These are phyloP conservation scores for Albophoma yamanashiensis DNA, from an alignment of 2,329 filamentous ascomycete species.

Conservation along the genomic window DNA sequence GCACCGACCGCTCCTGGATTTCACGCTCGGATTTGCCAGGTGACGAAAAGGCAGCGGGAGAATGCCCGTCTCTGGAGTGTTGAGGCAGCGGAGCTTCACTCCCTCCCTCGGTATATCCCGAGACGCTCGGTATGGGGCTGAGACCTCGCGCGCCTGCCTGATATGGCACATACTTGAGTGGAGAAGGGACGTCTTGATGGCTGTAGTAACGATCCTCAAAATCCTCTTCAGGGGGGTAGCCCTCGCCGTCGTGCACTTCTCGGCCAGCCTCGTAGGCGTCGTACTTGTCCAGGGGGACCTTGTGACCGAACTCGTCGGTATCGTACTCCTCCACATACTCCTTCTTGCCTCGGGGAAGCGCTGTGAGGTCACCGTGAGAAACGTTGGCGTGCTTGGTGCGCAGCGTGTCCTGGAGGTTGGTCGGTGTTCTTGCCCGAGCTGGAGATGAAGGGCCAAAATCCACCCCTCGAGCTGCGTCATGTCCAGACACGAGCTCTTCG, in stretches of 20 bases:
- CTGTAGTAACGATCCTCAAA: conserved; percentile 40
- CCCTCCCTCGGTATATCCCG: conserved; percentile 67
- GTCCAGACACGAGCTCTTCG: conserved; percentile 49
- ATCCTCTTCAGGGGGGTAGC: conserved; percentile 27
- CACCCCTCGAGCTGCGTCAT: conserved; percentile 51
- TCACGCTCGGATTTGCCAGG: conserved; percentile 39
- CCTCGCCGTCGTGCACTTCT: conserved; percentile 17
- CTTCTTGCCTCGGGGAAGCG: conserved; percentile 37
- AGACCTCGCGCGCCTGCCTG: conserved; percentile 59
- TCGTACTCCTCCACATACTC: conserved; percentile 37
- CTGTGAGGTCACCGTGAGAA: conserved; percentile 47
- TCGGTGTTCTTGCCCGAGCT: conserved; percentile 46
- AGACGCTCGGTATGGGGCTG: conserved; percentile 88
- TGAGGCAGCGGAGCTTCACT: conserved; percentile 46
- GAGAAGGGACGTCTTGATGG: conserved; percentile 52
- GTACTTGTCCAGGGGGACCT: conserved; percentile 29
- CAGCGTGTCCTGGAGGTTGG: conserved; percentile 47
- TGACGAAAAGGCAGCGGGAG: conserved; percentile 48
- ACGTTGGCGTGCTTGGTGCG: conserved; percentile 58
- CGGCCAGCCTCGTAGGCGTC: conserved; percentile 27
- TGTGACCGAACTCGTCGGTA: conserved; percentile 32
- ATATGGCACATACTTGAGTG: conserved; percentile 57
- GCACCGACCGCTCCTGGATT: conserved; percentile 21
- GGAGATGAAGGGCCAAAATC: conserved; percentile 52
- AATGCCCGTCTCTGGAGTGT: conserved; percentile 43